phyloP scores from a whole-genome alignment of 129 eudicot genomes.

The Gnaphalium uliginosum region DNA sequence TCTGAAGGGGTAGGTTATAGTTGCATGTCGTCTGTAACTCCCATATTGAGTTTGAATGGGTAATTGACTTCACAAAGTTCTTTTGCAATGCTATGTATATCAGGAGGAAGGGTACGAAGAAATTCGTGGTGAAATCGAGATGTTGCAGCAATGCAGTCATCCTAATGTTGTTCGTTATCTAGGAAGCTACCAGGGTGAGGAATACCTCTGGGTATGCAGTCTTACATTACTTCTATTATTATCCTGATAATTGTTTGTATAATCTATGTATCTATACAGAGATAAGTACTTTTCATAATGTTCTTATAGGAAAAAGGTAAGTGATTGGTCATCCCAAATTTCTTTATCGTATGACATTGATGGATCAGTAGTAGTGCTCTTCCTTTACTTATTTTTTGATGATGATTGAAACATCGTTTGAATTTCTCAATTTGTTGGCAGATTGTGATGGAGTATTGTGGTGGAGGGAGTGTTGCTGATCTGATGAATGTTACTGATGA shows the following conservation, averaged over 20 bases:
- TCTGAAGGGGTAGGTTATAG: conserved; percentile 81
- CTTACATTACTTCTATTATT: conserved; percentile 3
- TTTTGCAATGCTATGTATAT: conserved; percentile 8
- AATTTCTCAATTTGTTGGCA: conserved; percentile 45
- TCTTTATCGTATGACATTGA: conserved; percentile 18
- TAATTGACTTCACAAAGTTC: conserved; percentile 18
- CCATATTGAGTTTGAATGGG: conserved; percentile 21
- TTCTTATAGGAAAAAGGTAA: neutral
- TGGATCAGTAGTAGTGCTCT: neutral
- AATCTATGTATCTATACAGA: conserved; percentile 11
- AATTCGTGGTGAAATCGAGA: conserved; percentile 96
- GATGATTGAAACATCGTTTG: conserved; percentile 19
- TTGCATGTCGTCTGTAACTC: neutral
- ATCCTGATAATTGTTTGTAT: neutral
- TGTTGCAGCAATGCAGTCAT: conserved; percentile 98
- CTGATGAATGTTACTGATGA: conserved; percentile 92
- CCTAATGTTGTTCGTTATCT: conserved; percentile 98
- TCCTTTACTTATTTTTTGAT: conserved; percentile 10
- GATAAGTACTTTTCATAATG: neutral
- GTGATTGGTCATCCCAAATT: conserved; percentile 1
- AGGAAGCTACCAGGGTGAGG: conserved; percentile 98
- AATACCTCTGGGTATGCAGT: conserved; percentile 82
- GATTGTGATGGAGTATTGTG: conserved; percentile 99
- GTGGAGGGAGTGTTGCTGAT: conserved; percentile 99
- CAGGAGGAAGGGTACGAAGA: conserved; percentile 99